phyloP scores from a whole-genome alignment of 352 stramenopile genomes.

The Aphanomyces euteiches region DNA sequence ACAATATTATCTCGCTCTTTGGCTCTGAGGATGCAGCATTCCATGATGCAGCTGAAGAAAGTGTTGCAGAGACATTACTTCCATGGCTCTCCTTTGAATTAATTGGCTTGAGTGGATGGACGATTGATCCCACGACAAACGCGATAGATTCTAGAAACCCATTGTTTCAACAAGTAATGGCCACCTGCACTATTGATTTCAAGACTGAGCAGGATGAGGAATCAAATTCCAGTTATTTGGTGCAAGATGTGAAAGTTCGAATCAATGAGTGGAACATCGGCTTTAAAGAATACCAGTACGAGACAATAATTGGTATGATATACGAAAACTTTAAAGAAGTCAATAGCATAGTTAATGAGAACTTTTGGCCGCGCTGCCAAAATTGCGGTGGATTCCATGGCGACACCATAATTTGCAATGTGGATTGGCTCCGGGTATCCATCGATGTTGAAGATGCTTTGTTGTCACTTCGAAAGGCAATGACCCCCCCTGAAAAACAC shows the following conservation, averaged over 20 bases:
- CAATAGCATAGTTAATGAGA: slow-evolving; percentile 67
- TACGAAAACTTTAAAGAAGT: slow-evolving; percentile 86
- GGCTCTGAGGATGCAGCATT: slow-evolving; percentile 80
- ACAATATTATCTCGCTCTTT: slow-evolving; percentile 72
- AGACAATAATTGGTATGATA: slow-evolving; percentile 67
- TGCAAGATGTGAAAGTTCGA: slow-evolving; percentile 56
- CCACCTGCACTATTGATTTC: slow-evolving; percentile 69
- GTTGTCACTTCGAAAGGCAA: slow-evolving; percentile 58
- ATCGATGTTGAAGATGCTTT: slow-evolving; percentile 72
- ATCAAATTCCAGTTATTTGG: slow-evolving; percentile 63
- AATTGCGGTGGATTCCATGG: slow-evolving; percentile 66
- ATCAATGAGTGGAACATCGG: slow-evolving; percentile 79
- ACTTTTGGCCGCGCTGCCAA: slow-evolving; percentile 67
- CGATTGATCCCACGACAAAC: background rate
- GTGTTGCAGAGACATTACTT: slow-evolving; percentile 56
- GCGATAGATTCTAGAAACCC: slow-evolving; percentile 30
- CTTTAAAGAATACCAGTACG: slow-evolving; percentile 59
- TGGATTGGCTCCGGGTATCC: slow-evolving; percentile 77
- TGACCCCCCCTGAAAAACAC: slow-evolving; percentile 42
- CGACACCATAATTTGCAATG: slow-evolving; percentile 52
- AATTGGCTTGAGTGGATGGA: slow-evolving; percentile 62
- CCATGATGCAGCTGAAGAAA: slow-evolving; percentile 61
- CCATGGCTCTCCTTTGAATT: slow-evolving; percentile 83
- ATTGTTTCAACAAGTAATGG: slow-evolving; percentile 78
- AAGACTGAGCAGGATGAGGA: background rate